Conservation (phyloP, 345 rosid genomes). For the Hypericum perforatum region DNA sequence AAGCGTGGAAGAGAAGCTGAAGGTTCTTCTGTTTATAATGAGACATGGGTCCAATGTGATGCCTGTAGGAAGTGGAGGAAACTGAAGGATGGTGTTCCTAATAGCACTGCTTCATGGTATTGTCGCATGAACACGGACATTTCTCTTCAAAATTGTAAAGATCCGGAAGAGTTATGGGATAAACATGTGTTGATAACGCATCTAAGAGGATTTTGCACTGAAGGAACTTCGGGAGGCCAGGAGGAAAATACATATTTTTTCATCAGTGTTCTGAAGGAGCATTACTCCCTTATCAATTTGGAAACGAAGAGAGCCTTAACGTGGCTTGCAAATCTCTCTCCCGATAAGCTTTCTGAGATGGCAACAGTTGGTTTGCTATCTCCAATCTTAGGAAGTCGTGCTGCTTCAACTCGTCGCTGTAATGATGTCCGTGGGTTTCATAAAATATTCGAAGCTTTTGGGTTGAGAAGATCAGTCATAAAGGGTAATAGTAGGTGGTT, state of each 20-base stretch:
- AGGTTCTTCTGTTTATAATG: constrained; percentile 28
- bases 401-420: constrained; percentile 15
- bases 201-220: constrained; percentile 65
- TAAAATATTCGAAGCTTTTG: constrained; percentile 73
- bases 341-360: constrained; percentile 67
- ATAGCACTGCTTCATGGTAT: constrained; percentile 64
- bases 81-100: constrained; percentile 34
- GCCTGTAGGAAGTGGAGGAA: constrained; percentile 91
- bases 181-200: constrained; percentile 39
- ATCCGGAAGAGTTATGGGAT: constrained; percentile 78
- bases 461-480: constrained; percentile 53
- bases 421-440: constrained; percentile 34
- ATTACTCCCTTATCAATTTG: constrained; percentile 39
- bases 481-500: constrained; percentile 63
- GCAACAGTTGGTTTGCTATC: constrained; percentile 68
- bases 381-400: constrained; percentile 42
- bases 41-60: constrained; percentile 91
- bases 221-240: constrained; percentile 50
- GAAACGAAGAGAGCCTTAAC: constrained; percentile 53
- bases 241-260: constrained; percentile 66
- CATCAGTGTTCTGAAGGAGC: constrained; percentile 57
- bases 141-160: constrained; percentile 51
- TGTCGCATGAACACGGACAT: constrained; percentile 84
- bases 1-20: constrained; percentile 25
- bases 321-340: constrained; percentile 70